phyloP scores from a whole-genome alignment of 2,329 filamentous ascomycete species.

The Rhinocladiella mackenziei region DNA sequence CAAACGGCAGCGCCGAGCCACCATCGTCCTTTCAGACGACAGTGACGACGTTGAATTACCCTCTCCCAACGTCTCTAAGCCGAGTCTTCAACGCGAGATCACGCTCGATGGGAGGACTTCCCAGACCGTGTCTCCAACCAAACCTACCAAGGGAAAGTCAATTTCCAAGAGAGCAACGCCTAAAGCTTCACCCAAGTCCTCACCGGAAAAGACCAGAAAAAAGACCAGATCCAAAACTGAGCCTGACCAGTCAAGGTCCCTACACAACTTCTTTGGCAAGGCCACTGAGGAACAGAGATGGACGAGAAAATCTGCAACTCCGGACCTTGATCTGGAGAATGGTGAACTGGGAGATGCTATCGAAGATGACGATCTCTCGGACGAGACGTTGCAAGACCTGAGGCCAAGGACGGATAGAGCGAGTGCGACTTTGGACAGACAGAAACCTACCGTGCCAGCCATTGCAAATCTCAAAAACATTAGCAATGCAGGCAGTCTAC shows the following conservation, averaged over 20 bases:
- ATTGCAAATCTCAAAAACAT: not conserved
- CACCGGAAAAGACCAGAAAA: conserved; percentile 35
- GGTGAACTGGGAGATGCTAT: conserved; percentile 31
- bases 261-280: conserved; percentile 42
- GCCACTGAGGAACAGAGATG: conserved; percentile 41
- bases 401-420: conserved; percentile 13
- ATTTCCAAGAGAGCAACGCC: conserved; percentile 7
- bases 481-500: conserved; percentile 18
- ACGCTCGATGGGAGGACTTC: conserved; percentile 24
- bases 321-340: conserved; percentile 20
- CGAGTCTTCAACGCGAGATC: conserved; percentile 19
- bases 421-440: conserved; percentile 8
- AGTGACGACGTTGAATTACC: conserved; percentile 13
- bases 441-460: conserved; percentile 8
- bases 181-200: conserved; percentile 30
- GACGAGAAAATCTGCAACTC: conserved; percentile 32
- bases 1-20: conserved; percentile 30
- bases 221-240: conserved; percentile 18
- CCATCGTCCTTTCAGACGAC: conserved; percentile 26
- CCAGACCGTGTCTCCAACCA: conserved; percentile 15
- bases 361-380: conserved; percentile 33
- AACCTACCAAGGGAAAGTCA: conserved; percentile 11
- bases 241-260: conserved; percentile 33
- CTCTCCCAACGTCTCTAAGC: conserved; percentile 9
- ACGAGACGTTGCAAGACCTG: conserved; percentile 39